Evolutionary conservation across 164 flowering plant genomes (phyloP), one percentile per base, ranked within the genome.

Genomic region (Piper longum): DNA sequence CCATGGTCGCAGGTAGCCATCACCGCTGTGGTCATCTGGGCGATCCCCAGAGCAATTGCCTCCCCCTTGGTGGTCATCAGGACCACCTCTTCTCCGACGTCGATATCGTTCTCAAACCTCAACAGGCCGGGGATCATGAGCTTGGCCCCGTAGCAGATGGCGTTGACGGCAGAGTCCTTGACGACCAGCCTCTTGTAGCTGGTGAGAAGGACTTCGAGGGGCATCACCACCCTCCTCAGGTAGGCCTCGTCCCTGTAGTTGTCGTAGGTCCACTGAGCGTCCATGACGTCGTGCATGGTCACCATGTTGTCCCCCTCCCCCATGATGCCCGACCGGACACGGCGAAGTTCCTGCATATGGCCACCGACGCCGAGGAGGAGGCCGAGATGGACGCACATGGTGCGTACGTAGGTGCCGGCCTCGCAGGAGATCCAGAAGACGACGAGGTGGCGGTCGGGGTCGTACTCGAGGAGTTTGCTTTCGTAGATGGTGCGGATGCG

Each of bases 1-100:
- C 89, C 89, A 54, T 87, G 93, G 70, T 87, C 93, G 70, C 93
- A 87, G 16, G 93, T 85, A 0, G 89, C 89, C 86, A 87, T 87
- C 13, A 87, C 93, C 0, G 93, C 84, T 0, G 93, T 87, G 0
- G 93, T 87, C 93, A 87, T 87, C 74, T 87, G 86, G 0, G 93
- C 86, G 51, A 87, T 83, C 16, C 89, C 93, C 73, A 87, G 57
- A 0, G 93, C 89, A 78, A 87, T 74, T 0, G 93, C 93, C 67
- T 87, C 93, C 16, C 89, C 93, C 62, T 87, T 87, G 0, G 89
- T 87, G 2, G 89, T 86, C 92, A 86, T 86, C 63, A 86, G 63
- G 11, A 86, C 92, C 57, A 86, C 83, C 63, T 86, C 92, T 69
- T 84, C 87, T 13, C 87, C 89, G 68, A 63, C 75, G 62, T 84